Evolutionary conservation across 495 filamentous ascomycete genomes (phyloP).

Genomic region (Entonaema liquescens): DNA sequence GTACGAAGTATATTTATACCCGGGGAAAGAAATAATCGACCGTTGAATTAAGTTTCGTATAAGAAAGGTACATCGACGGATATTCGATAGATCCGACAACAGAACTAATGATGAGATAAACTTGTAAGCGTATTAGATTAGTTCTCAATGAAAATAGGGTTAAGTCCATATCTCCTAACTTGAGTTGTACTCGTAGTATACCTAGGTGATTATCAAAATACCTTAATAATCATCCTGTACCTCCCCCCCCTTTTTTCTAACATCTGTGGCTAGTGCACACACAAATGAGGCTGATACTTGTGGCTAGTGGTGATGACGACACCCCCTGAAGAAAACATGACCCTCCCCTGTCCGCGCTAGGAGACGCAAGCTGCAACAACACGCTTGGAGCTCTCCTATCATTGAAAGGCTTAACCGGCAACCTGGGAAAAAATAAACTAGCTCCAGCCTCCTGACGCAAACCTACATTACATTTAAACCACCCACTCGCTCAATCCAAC

Average conservation of each 20-base stretch:
- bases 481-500: slow-evolving; percentile 23
- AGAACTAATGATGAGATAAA: too few species aligned
- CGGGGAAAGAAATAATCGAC: too few species aligned
- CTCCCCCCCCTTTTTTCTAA: not conserved
- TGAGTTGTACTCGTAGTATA: too few species aligned
- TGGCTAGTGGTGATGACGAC: too few species aligned
- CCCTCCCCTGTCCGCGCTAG: slow-evolving; percentile 7
- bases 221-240: too few species aligned
- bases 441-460: slow-evolving; percentile 17
- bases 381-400: not conserved
- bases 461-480: slow-evolving; percentile 10
- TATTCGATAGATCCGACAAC: too few species aligned
- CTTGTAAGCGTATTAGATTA: too few species aligned
- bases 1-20: not conserved
- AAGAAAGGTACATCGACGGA: too few species aligned
- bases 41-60: too few species aligned
- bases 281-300: not conserved
- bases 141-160: too few species aligned
- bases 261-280: not conserved
- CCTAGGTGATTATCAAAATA: too few species aligned
- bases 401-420: not conserved
- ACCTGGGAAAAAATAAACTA: slow-evolving; percentile 12
- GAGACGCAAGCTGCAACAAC: slow-evolving; percentile 1
- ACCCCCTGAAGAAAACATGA: slow-evolving; percentile 3
- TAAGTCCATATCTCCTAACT: too few species aligned